Evolutionary conservation across 768 basidiomycete species (phyloP), one percentile per base, ranked within the genome.

Genomic region (Suillus paluster): DNA sequence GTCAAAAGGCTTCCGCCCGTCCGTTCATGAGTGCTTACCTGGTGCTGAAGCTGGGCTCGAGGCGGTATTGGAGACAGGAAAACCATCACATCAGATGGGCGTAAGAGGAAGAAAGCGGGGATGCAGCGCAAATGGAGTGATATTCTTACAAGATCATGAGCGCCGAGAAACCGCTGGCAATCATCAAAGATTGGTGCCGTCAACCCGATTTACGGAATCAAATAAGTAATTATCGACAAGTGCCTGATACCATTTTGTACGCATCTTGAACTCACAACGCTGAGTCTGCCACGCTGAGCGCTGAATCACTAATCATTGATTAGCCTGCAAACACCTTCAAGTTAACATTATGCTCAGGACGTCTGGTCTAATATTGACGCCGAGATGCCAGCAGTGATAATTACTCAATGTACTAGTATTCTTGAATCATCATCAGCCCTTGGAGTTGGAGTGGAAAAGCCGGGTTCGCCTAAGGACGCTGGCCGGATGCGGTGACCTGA

Each of bases 71-170:
- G 38, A 25, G 63, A 34, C 23, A 57, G 50, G 48, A 57, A 34
- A 30, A 68, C 68, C 73, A 74, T 76, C 45, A 68, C 64, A 65
- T 66, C 38, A 39, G 62, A 42, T 27, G 38, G 48, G 60, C 49
- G n/a, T 12, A 41, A 23, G 45, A 10, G 25, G 41, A 12, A 64
- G 48, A 39, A 46, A n/a, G 21, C 9, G 12, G 58, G 36, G 61
- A 46, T 17, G 46, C 48, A 49, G 48, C 62, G n/a, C n/a, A n/a
- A n/a, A n/a, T n/a, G n/a, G n/a, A n/a, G n/a, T n/a, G 64, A 71
- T 71, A 67, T 59, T n/a, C 60, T 44, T 61, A 60, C 45, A 64
- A 53, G 68, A 60, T 27, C 17, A 62, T 59, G 58, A 58, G 34
- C 58, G 58, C 52, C 10, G n/a, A 23, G n/a, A 11, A 15, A 15